A percentile compares a stretch with the other conserved stretches of the same genome.
Evolutionary conservation across 495 filamentous ascomycete genomes (phyloP).

Genomic region (Rhypophila decipiens): DNA sequence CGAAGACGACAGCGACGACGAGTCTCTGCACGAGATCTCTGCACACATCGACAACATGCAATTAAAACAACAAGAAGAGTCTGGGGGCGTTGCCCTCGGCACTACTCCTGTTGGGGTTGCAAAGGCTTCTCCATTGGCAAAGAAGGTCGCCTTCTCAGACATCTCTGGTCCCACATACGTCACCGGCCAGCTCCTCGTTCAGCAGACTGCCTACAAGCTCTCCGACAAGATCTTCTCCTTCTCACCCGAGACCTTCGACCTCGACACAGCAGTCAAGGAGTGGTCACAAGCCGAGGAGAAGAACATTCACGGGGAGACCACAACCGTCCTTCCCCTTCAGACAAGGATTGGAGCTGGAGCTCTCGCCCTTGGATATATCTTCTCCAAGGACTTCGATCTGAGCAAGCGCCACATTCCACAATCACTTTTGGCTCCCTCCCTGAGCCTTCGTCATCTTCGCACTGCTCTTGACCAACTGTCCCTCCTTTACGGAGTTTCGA

Average conservation of each 20-base stretch:
- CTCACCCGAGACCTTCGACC: conserved; percentile 85
- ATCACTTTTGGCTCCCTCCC: conserved; percentile 76
- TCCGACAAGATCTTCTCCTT: conserved; percentile 97
- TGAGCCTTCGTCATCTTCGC: conserved; percentile 73
- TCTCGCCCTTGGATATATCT: conserved; percentile 93
- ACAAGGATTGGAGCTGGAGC: conserved; percentile 83
- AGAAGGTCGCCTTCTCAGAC: conserved; percentile 51
- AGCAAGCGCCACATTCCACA: conserved; percentile 89
- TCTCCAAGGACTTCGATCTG: conserved; percentile 89
- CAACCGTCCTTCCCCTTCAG: conserved; percentile 72
- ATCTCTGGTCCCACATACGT: conserved; percentile 86
- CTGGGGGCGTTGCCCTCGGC: conserved; percentile 13
- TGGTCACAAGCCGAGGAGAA: conserved; percentile 61
- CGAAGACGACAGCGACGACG: background rate
- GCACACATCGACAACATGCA: too few relatives aligned
- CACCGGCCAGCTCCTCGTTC: conserved; percentile 84
- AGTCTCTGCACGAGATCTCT: too few relatives aligned
- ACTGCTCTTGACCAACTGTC: conserved; percentile 83
- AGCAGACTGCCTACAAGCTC: conserved; percentile 89
- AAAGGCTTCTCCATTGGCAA: conserved; percentile 55
- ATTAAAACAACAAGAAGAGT: conserved; percentile 17
- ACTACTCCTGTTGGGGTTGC: conserved; percentile 21
- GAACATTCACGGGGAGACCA: conserved; percentile 77
- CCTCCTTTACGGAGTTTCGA: conserved; percentile 80
- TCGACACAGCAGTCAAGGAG: conserved; percentile 71